Evolutionary conservation across 2,329 filamentous ascomycete species (phyloP), one percentile per base, ranked within the genome.

Genomic region (Sarocladium oryzae): DNA sequence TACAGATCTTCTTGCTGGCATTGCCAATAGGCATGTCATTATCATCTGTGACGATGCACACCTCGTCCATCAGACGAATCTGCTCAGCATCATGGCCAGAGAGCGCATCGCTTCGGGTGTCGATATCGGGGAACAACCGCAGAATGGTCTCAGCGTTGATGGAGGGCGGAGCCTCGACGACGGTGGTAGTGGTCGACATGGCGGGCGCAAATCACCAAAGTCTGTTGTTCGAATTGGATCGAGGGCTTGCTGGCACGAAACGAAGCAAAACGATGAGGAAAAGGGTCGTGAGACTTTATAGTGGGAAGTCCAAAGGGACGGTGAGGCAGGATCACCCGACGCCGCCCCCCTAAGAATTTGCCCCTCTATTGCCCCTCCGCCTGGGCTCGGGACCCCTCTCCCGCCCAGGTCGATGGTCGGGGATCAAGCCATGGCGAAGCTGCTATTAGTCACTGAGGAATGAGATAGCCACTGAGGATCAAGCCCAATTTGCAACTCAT

Each of bases 1-100:
- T 73, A 95, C 93, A 99, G 52, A 89, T 82, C 76, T 99, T 99
- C 81, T 99, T 97, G 83, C 88, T 96, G 49, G 89, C 92, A 59
- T 89, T 96, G 56, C 93, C 93, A 68, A 99, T 96, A 26, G 92
- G 91, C 61, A 82, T 76, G 68, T 97, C 93, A 62, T 97, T 81
- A 62, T 95, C 84, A 69, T 97, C 92, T 43, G 95, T 75, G 16
- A 99, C 93, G 66, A 99, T 97, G 78, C 93, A 99, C 48, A 96
- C 87, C 75, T 97, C 93, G 63, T 99, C 92, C 93, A 99, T 99
- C 62, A 99, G 74, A 49, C 92, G 85, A 63, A 96, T 96, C 74
- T 99, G 93, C 76, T 97, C 92, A 68, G 88, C 92, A 74, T 97
- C 91, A 74, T 97, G 95, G 49, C 92, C 93, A 52, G 86, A 86